Conservation (phyloP, 306 rosid genomes). For the Fragaria nilgerrensis region DNA sequence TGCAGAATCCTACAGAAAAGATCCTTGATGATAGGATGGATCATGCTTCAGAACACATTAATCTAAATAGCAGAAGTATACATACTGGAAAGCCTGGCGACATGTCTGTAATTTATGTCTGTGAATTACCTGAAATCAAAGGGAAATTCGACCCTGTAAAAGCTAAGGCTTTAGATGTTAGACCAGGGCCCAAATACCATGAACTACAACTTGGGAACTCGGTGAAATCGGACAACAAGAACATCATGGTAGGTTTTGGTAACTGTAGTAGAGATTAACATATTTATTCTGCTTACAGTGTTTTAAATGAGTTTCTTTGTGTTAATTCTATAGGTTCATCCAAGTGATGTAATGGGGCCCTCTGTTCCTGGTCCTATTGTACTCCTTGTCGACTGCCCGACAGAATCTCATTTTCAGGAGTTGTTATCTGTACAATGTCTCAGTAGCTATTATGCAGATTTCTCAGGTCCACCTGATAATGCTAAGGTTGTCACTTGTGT, state of each 20-base stretch:
- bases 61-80: slow-evolving; percentile 29
- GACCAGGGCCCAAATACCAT: slow-evolving; percentile 78
- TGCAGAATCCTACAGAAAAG: slow-evolving; percentile 22
- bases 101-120: slow-evolving; percentile 80
- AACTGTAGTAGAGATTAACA: slow-evolving; percentile 11
- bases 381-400: slow-evolving; percentile 89
- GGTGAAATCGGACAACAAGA: slow-evolving; percentile 70
- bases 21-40: slow-evolving; percentile 28
- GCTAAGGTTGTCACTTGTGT: slow-evolving; percentile 60
- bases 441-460: slow-evolving; percentile 49
- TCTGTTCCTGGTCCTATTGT: slow-evolving; percentile 94
- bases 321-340: slow-evolving; percentile 59
- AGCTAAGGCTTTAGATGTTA: slow-evolving; percentile 75
- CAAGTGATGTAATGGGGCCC: slow-evolving; percentile 90
- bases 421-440: slow-evolving; percentile 58
- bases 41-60: slow-evolving; percentile 28
- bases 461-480: slow-evolving; percentile 36
- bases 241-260: slow-evolving; percentile 59
- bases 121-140: slow-evolving; percentile 83
- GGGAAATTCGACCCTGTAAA: slow-evolving; percentile 80
- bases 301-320: slow-evolving; percentile 22
- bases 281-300: background rate
- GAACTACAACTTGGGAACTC: slow-evolving; percentile 79
- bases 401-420: slow-evolving; percentile 70
- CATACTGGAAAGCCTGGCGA: slow-evolving; percentile 64